These are phyloP conservation scores for Xylaria castorea DNA, from an alignment of 495 filamentous ascomycete species.

Conservation along the genomic window DNA sequence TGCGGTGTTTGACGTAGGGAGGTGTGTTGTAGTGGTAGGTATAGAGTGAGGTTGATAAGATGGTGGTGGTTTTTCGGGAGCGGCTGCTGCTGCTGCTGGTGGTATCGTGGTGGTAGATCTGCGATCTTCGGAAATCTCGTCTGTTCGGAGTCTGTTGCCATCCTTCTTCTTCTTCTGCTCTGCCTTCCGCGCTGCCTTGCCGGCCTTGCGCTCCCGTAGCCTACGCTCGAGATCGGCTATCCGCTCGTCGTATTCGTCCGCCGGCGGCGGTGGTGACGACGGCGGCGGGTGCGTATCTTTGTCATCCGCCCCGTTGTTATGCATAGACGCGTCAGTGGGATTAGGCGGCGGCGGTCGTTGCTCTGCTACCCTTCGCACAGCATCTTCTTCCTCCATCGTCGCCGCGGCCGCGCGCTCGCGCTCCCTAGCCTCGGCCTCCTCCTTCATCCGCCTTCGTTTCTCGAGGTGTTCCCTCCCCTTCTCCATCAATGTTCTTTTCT, in stretches of 20 bases:
- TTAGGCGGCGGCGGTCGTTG: conserved; percentile 4
- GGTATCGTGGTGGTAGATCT: neutral
- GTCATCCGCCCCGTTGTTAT: neutral
- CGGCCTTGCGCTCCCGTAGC: conserved; percentile 46
- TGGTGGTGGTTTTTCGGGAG: neutral
- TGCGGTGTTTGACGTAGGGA: conserved; percentile 15
- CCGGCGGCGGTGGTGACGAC: neutral
- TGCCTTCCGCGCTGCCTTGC: conserved; percentile 25
- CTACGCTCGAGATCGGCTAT: conserved; percentile 51
- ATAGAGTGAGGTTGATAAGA: neutral
- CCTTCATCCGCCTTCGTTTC: conserved; percentile 44
- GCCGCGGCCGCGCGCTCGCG: conserved; percentile 25
- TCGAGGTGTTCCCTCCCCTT: conserved; percentile 47
- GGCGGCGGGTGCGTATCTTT: neutral
- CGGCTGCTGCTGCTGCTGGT: neutral
- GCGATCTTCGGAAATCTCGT: neutral
- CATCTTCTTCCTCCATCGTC: conserved; percentile 16
- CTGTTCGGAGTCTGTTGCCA: conserved; percentile 15
- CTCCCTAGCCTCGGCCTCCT: conserved; percentile 52
- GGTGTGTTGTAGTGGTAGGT: neutral
- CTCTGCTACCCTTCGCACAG: neutral
- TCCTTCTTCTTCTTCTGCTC: conserved; percentile 37
- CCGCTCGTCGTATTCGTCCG: conserved; percentile 43
- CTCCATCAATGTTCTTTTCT: conserved; percentile 44
- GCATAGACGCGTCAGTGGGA: conserved; percentile 24